Percentiles rank a stretch among this genome's conserved stretches.
Evolutionary conservation across 2,329 filamentous ascomycete genomes (phyloP).

Genomic region (Whalleya microplaca): DNA sequence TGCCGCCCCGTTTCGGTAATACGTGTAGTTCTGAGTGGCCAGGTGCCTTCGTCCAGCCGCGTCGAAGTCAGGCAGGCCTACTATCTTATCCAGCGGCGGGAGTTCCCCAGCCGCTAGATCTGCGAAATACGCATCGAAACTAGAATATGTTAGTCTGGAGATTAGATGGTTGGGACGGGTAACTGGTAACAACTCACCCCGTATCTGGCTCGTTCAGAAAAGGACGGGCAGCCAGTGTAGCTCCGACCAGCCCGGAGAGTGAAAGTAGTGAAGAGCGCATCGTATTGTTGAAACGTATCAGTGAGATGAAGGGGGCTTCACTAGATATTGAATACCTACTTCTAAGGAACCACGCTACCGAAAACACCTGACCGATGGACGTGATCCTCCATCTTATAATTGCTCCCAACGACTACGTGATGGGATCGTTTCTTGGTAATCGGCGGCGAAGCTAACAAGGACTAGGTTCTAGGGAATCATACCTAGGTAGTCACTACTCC

Average conservation of each 20-base stretch:
- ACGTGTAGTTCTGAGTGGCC: constrained; percentile 54
- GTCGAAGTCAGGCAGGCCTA: constrained; percentile 58
- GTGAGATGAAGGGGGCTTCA: neutral
- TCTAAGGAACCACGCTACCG: too few species aligned
- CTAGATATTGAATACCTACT: neutral
- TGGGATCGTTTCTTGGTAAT: too few species aligned
- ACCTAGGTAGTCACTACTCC: too few species aligned
- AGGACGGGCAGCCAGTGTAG: constrained; percentile 45
- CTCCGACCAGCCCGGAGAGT: constrained; percentile 35
- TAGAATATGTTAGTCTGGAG: constrained; percentile 12
- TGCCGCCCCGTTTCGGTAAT: constrained; percentile 59
- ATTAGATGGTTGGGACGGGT: too few species aligned
- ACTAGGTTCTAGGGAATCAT: too few species aligned
- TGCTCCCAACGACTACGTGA: too few species aligned
- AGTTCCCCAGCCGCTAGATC: constrained; percentile 40
- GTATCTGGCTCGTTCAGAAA: constrained; percentile 52
- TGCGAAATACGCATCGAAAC: constrained; percentile 44
- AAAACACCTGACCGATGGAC: too few species aligned
- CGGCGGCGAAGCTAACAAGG: too few species aligned
- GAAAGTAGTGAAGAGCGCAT: constrained; percentile 35
- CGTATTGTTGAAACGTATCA: neutral
- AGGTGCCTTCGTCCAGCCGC: constrained; percentile 54
- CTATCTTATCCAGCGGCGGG: constrained; percentile 47
- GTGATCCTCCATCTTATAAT: too few species aligned
- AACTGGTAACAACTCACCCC: constrained; percentile 24